Conservation (phyloP, 2,329 filamentous ascomycete genomes). For the Colletotrichum eremochloae region DNA sequence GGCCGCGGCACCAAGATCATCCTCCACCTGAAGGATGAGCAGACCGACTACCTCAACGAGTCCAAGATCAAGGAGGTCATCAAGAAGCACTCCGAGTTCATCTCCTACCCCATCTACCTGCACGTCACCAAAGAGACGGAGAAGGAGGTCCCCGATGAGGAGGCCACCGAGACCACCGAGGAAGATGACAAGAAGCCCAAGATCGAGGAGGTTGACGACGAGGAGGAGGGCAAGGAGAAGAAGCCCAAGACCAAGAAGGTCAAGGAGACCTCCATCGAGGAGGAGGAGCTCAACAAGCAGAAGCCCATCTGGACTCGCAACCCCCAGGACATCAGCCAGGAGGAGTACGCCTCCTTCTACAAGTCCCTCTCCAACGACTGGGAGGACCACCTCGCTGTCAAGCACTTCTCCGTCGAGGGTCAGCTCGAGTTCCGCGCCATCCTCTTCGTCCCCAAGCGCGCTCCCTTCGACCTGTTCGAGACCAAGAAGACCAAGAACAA, state of each 20-base stretch:
- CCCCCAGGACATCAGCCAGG: slow-evolving; percentile 91
- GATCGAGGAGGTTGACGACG: slow-evolving; percentile 91
- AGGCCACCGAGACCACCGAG: slow-evolving; percentile 74
- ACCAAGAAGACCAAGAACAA: slow-evolving; percentile 99
- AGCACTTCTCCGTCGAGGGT: slow-evolving; percentile 99
- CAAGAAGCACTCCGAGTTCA: slow-evolving; percentile 99
- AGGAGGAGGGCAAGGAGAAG: slow-evolving; percentile 89
- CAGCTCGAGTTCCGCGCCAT: slow-evolving; percentile 99
- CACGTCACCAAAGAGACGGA: slow-evolving; percentile 99
- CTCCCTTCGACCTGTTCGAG: slow-evolving; percentile 99
- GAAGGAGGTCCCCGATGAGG: slow-evolving; percentile 98
- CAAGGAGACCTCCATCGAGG: slow-evolving; percentile 98
- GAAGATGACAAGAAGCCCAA: slow-evolving; percentile 94
- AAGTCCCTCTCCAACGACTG: slow-evolving; percentile 99
- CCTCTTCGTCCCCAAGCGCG: slow-evolving; percentile 99
- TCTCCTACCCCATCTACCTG: slow-evolving; percentile 99
- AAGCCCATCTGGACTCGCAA: slow-evolving; percentile 99
- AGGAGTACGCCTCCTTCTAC: slow-evolving; percentile 99
- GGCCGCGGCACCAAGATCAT: slow-evolving; percentile 98
- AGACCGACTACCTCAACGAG: slow-evolving; percentile 98
- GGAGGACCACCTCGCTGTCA: slow-evolving; percentile 99
- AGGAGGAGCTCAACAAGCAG: slow-evolving; percentile 99
- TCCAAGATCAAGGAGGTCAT: slow-evolving; percentile 99
- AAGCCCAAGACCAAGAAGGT: slow-evolving; percentile 99
- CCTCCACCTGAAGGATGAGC: slow-evolving; percentile 99